Evolutionary conservation across 768 basidiomycete genomes (phyloP).

Genomic region (Mycena sanguinolenta): DNA sequence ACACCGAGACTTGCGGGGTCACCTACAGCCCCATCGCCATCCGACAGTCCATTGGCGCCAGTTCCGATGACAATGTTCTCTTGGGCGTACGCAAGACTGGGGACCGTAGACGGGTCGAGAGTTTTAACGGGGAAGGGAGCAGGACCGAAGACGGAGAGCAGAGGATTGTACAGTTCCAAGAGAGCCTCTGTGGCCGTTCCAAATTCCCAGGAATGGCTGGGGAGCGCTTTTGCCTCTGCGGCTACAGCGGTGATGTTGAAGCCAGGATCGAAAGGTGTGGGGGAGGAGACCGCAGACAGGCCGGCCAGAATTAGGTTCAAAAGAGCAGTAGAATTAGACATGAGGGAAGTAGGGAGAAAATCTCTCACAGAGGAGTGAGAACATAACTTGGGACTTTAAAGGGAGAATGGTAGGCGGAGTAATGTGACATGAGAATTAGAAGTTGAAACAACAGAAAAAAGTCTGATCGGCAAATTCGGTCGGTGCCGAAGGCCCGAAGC

Average conservation of each 20-base stretch:
- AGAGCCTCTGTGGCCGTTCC: slow-evolving; percentile 47
- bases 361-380: neutral
- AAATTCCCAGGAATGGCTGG: slow-evolving; percentile 49
- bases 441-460: no score
- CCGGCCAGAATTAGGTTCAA: slow-evolving; percentile 15
- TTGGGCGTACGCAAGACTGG: slow-evolving; percentile 37
- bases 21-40: slow-evolving; percentile 62
- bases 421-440: no score
- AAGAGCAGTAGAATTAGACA: neutral
- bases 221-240: slow-evolving; percentile 38
- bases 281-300: slow-evolving; percentile 17
- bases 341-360: neutral
- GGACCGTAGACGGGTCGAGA: slow-evolving; percentile 30
- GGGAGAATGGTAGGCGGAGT: no score
- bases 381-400: no score
- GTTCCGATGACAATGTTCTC: slow-evolving; percentile 40
- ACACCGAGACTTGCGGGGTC: slow-evolving; percentile 70
- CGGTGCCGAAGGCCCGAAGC: no score
- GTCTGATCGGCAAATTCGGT: no score
- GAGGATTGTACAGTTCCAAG: slow-evolving; percentile 45
- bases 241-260: slow-evolving; percentile 44
- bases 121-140: slow-evolving; percentile 43
- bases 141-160: slow-evolving; percentile 45
- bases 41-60: slow-evolving; percentile 44
- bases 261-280: slow-evolving; percentile 43